Evolutionary conservation across 1,284 basidiomycete species (phyloP), one percentile per base, ranked within the genome.

Genomic region (Puccinia hordei): DNA sequence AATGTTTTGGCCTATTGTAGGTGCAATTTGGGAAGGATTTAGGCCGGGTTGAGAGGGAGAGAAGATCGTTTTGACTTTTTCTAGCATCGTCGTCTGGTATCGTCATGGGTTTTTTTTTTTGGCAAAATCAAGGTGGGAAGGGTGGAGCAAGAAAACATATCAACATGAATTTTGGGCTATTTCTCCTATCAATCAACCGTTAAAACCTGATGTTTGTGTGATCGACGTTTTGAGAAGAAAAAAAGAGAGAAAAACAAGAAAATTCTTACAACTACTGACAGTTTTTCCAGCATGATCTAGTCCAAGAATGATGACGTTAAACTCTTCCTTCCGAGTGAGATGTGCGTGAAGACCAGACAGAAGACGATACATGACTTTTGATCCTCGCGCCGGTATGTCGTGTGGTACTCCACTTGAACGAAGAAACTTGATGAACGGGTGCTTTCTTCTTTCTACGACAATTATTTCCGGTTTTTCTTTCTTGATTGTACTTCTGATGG

Each of bases 281-380:
- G 77, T 79, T 72, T 79, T 79, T 59, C 77, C 77, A 63, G 77
- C 66, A 49, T 72, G 77, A 72, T 79, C 77, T 13, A 79, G 55
- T 0, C 77, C 77, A 24, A 79, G 24, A 19, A 79, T 79, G 55
- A 79, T 79, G 57, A 79, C 57, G 53, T 72, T 79, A 41, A 71
- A 79, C 35, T 79, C 77, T 63, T 79, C 77, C 38, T 79, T 79
- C n/a, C 77, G 44, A 51, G 77, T 79, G 44, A 79, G 77, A 69
- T 79, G 68, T 15, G 66, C 66, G 41, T 79, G 66, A n/a, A 79
- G 59, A 63, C 77, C 77, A 46, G 77, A 79, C 33, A 79, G 66
- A 12, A 79, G 38, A 44, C 77, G 68, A 72, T 79, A 79, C 77
- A 79, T 79, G 15, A 19, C 27, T 30, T 8, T 2, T 59, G 38